Evolutionary conservation across 345 rosid genomes (phyloP).

Genomic region (Draba incana): DNA sequence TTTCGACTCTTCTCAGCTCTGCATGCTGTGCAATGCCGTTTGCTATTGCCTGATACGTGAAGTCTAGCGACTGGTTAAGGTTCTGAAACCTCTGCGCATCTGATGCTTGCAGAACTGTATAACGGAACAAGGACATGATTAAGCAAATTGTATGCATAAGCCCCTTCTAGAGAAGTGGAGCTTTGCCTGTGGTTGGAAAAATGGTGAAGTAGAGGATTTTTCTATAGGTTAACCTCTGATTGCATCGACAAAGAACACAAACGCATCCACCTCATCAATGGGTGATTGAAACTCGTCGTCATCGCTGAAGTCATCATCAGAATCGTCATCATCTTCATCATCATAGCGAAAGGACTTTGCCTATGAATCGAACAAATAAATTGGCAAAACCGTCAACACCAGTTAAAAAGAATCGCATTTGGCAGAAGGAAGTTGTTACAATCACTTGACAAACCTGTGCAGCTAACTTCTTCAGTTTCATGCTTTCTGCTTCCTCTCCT

Average conservation of each 20-base stretch:
- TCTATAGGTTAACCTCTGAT: conserved; percentile 60
- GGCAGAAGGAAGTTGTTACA: conserved; percentile 7
- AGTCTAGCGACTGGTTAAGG: conserved; percentile 81
- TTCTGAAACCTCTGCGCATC: conserved; percentile 83
- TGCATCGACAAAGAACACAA: conserved; percentile 85
- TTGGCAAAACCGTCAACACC: conserved; percentile 5
- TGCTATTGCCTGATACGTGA: conserved; percentile 85
- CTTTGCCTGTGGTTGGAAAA: neutral
- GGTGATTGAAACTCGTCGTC: conserved; percentile 97
- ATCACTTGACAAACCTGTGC: conserved; percentile 67
- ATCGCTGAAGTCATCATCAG: conserved; percentile 90
- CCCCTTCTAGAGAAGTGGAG: neutral
- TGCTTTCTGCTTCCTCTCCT: conserved; percentile 92
- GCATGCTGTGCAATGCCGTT: conserved; percentile 93
- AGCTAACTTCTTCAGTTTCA: conserved; percentile 77
- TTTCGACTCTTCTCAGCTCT: conserved; percentile 86
- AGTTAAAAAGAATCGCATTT: neutral
- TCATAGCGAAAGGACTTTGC: conserved; percentile 70
- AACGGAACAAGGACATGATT: conserved; percentile 2
- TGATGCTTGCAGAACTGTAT: conserved; percentile 71
- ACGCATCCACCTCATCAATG: conserved; percentile 96
- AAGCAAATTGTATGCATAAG: conserved; percentile 1
- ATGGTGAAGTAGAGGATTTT: neutral
- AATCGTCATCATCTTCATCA: conserved; percentile 65
- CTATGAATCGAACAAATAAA: conserved; percentile 34